Base-by-base conservation (phyloP, 106 monocot species). In the Allium cepa region DNA sequence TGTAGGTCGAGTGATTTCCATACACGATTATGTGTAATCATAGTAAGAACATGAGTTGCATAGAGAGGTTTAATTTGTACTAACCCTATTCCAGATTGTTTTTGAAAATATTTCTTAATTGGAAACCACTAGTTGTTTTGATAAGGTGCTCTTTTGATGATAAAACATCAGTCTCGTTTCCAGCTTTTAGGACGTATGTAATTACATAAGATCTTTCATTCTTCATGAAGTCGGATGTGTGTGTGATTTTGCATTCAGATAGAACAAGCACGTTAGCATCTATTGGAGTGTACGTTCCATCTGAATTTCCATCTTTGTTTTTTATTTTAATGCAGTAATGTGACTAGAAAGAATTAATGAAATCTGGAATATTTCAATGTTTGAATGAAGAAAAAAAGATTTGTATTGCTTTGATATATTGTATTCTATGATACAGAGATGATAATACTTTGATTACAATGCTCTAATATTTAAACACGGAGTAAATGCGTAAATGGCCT, bases 1-100 rank as follows among this genome's bases (percentile, higher is more conserved):
- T 49, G 9, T 46, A 50, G 18, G 8, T 78, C 55, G 7, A 86
- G 22, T 4, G 81, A 72, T 18, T 48, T 71, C 83, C 83, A 87
- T 16, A 83, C 77, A 10, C 86, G 82, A 46, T 36, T 61, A 10
- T 73, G 75, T 14, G 83, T 68, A n/a, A 63, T 74, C 53, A 74
- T 62, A 49, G 76, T 83, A 15, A 74, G 8, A n/a, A 87, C 47
- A 22, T n/a, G 71, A 28, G 72, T 45, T n/a, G 66, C 66, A 66
- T 17, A 66, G 12, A 66, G 10, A 0, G 66, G 26, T 15, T 48
- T 50, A 4, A 48, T 5, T 18, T 18, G n/a, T 50, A 11, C 28
- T 11, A 17, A n/a, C 58, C 17, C 12, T 16, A n/a, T 58, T n/a
- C 58, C 17, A 52, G n/a, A n/a, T n/a, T 52, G 8, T 52, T 26